Base-by-base conservation (phyloP, 495 filamentous ascomycete genomes). In the Tricharina praecox region DNA sequence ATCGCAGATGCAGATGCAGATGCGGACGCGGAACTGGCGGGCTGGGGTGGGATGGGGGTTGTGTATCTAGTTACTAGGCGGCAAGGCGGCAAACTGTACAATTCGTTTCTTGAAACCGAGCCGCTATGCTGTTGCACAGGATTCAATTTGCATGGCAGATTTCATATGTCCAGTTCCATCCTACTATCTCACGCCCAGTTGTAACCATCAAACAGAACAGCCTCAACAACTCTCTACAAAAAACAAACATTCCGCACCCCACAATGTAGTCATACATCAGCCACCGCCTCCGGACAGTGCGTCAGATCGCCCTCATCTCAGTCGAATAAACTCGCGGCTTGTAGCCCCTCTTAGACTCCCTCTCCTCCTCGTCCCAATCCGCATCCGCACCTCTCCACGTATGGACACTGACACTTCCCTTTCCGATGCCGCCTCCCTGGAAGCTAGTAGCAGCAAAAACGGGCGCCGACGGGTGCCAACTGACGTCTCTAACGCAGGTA, bases 401-500 rank as follows among this genome's bases (percentile, higher is more conserved):
- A 45, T 50, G 48, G 25, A 50, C 25, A 42, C 20, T 30, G 45
- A 50, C 21, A 30, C n/a, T 50, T 26, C 48, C 48, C 25, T 21
- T 34, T 2, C 38, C 23, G 3, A 11, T 13, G 7, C 19, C n/a
- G n/a, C 18, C 16, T 9, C 38, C 39, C 23, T 45, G 33, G 19
- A 35, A 51, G 32, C 49, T 37, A 9, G 41, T 72, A 88, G 85
- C 82, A 60, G 87, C 92, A 58, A 97, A 67, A 19, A 94, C 70
- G 2, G 88, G 86, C 11, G 82, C 84, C 61, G 73, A 78, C 1
- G 90, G 90, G 70, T 96, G 90, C 90, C 90, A 97, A 53, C 80
- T 85, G 20, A 82, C 85, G 70, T 97, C 90, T 45, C 90, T 73
- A 30, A 96, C 85, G 50, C 86, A 81, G 0, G 86, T 87, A 58